Evolutionary conservation across 768 basidiomycete species (phyloP), one percentile per base, ranked within the genome.

Genomic region (Calvatia gigantea): DNA sequence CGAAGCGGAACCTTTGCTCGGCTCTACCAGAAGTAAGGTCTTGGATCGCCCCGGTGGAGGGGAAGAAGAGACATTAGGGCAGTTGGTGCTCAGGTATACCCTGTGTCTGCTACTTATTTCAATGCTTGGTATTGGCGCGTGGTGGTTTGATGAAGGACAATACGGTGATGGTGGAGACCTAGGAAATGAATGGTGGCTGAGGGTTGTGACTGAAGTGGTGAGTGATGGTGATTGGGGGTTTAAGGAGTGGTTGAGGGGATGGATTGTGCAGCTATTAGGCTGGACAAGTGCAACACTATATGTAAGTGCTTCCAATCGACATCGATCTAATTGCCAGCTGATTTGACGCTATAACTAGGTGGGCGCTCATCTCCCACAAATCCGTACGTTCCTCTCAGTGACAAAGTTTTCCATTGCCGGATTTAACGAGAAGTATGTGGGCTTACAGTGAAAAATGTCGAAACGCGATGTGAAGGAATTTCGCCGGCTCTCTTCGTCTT

Each of bases 401-500:
- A n/a, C n/a, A n/a, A n/a, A n/a, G n/a, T n/a, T n/a, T n/a, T n/a
- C n/a, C n/a, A n/a, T n/a, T n/a, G n/a, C n/a, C n/a, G n/a, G n/a
- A n/a, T n/a, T 17, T 41, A 41, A 41, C 11, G 1, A 7, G 19
- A 17, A 41, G n/a, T 41, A 17, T 7, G 14, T 42, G 11, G 37
- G n/a, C 42, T n/a, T n/a, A n/a, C 56, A 95, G 92, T 79, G 15
- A 93, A 94, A 75, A 96, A 96, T 68, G 66, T 83, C 60, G 78
- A 86, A 64, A 98, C 96, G 6, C 84, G 86, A 65, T 98, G 96
- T 69, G 86, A 89, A 63, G 96, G 97, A 11, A 79, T 98, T 44
- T 90, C 91, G 9, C 86, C 92, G 17, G 90, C 88, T 17, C 79
- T 99, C 60, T 99, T 98, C 72, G 79, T 94, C 69, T 98, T 98